A percentile compares a stretch with the other conserved stretches of the same genome.
Evolutionary conservation across 768 basidiomycete genomes (phyloP).

Genomic region (Thelephora ganbajun): DNA sequence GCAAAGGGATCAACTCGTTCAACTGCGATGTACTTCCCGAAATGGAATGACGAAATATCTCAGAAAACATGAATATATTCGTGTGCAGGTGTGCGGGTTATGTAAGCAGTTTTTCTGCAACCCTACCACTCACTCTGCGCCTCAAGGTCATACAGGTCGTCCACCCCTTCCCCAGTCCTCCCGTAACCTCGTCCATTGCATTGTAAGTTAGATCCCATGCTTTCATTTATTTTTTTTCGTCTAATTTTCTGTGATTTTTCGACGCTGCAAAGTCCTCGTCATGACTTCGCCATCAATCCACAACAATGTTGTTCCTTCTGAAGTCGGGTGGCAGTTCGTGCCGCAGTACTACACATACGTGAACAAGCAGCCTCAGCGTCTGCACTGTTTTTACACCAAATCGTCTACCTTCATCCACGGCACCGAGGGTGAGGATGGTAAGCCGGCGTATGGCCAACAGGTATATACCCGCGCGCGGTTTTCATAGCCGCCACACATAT

Average conservation of each 20-base stretch:
- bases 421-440: conserved; percentile 89
- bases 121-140: no score
- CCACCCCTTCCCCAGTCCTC: no score
- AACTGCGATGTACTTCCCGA: not conserved
- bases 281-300: conserved; percentile 28
- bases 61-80: no score
- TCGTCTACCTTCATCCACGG: conserved; percentile 94
- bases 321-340: conserved; percentile 99
- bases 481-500: not conserved
- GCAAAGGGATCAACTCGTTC: not conserved
- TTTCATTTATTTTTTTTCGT: not conserved
- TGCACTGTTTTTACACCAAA: conserved; percentile 99
- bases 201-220: not conserved
- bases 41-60: not conserved
- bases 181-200: not conserved
- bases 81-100: no score
- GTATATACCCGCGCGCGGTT: conserved; percentile 27
- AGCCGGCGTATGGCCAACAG: conserved; percentile 86
- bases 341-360: conserved; percentile 99
- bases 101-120: no score
- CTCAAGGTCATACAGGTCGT: no score
- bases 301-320: conserved; percentile 69
- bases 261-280: not conserved
- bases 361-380: conserved; percentile 91
- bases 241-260: not conserved